phyloP scores from a whole-genome alignment of 768 basidiomycete species.

The Kondoa malvinella region DNA sequence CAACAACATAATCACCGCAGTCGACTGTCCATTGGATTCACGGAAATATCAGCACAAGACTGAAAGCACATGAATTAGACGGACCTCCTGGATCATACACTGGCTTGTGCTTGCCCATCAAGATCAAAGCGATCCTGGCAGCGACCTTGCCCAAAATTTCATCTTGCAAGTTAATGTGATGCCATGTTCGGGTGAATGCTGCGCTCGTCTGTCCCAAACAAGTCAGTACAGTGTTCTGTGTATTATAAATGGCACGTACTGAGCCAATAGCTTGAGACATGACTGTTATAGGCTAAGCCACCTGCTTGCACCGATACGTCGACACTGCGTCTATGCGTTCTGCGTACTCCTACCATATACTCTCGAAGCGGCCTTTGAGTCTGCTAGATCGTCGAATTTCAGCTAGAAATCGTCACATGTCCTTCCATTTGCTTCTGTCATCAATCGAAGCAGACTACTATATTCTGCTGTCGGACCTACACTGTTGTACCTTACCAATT shows the following conservation, averaged over 20 bases:
- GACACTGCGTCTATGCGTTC: background rate
- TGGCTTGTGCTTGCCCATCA: conserved; percentile 99
- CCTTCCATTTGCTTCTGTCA: too few species aligned
- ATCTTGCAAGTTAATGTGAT: conserved; percentile 77
- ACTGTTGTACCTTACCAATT: too few species aligned
- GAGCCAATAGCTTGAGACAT: conserved; percentile 22
- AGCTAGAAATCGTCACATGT: too few species aligned
- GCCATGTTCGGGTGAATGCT: conserved; percentile 90
- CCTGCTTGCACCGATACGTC: background rate
- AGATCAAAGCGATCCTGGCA: conserved; percentile 75
- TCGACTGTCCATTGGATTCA: conserved; percentile 46
- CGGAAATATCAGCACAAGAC: conserved; percentile 1
- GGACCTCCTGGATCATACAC: conserved; percentile 79
- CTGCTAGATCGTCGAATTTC: too few species aligned
- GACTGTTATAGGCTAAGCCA: too few species aligned
- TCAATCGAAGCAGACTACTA: too few species aligned
- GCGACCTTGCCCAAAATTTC: conserved; percentile 89
- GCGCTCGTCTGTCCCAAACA: conserved; percentile 55
- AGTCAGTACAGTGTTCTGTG: background rate
- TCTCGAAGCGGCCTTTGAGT: too few species aligned
- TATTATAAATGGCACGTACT: conserved; percentile 7
- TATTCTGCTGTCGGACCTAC: too few species aligned
- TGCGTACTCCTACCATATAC: background rate
- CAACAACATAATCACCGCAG: conserved; percentile 93
- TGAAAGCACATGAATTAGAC: conserved; percentile 26